Evolutionary conservation across 495 filamentous ascomycete species (phyloP).

Genomic region (Cairneyella variabilis): DNA sequence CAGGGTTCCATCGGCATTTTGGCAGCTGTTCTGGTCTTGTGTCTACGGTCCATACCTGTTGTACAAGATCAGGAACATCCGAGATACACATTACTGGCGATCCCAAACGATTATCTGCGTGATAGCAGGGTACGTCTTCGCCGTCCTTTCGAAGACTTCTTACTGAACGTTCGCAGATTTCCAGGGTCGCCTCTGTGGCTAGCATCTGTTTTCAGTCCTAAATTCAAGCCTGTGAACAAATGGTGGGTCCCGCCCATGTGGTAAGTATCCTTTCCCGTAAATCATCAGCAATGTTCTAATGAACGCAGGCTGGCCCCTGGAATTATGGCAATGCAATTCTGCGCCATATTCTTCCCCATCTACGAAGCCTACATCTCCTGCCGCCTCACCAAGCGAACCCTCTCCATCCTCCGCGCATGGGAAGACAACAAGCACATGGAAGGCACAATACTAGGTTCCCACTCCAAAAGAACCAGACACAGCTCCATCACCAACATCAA

Average conservation of each 20-base stretch:
- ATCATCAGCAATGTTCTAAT: too few relatives aligned
- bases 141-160: neutral
- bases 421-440: conserved; percentile 26
- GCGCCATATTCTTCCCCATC: conserved; percentile 52
- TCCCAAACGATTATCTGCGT: conserved; percentile 59
- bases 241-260: conserved; percentile 55
- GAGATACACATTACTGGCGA: conserved; percentile 66
- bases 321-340: conserved; percentile 48
- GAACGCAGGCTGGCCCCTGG: conserved; percentile 53
- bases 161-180: conserved; percentile 38
- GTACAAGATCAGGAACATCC: conserved; percentile 47
- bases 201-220: conserved; percentile 53
- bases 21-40: conserved; percentile 63
- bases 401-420: conserved; percentile 26
- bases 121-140: conserved; percentile 42
- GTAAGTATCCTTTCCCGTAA: too few relatives aligned
- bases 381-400: conserved; percentile 37
- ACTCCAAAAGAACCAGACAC: neutral
- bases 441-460: neutral
- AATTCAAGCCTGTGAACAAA: conserved; percentile 48
- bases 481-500: conserved; percentile 5
- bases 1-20: conserved; percentile 59
- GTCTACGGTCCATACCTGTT: conserved; percentile 47
- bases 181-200: conserved; percentile 67
- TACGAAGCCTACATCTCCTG: conserved; percentile 49